Conservation (phyloP, 2,329 filamentous ascomycete genomes). For the Phaeosphaeria sp. region DNA sequence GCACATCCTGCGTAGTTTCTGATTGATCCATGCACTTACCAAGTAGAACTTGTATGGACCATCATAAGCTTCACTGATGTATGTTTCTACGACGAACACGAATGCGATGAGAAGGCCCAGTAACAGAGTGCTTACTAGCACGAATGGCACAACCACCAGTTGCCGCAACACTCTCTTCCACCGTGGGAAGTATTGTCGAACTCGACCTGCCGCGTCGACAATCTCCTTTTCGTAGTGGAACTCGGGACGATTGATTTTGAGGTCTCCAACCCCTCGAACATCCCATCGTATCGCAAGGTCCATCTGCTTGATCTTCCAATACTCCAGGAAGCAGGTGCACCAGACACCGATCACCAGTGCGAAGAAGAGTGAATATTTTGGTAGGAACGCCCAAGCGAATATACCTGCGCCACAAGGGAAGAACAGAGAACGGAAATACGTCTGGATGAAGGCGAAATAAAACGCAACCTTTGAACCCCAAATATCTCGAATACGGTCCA, state of each 20-base stretch:
- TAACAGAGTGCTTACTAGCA: conserved; percentile 33
- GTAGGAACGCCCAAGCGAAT: conserved; percentile 38
- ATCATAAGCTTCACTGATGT: conserved; percentile 42
- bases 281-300: conserved; percentile 44
- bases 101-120: conserved; percentile 35
- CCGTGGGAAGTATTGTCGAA: conserved; percentile 34
- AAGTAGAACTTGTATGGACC: conserved; percentile 38
- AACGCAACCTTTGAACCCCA: conserved; percentile 72
- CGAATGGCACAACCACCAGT: conserved; percentile 39
- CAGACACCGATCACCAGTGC: conserved; percentile 40
- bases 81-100: conserved; percentile 41
- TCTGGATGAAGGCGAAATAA: conserved; percentile 46
- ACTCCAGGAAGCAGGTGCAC: conserved; percentile 45
- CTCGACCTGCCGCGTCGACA: conserved; percentile 33
- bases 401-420: conserved; percentile 40
- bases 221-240: conserved; percentile 33
- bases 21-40: background rate
- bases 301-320: conserved; percentile 43
- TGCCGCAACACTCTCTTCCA: conserved; percentile 40
- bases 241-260: conserved; percentile 40
- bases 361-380: conserved; percentile 40
- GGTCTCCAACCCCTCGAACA: conserved; percentile 36
- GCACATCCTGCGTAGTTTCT: conserved; percentile 29
- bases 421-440: conserved; percentile 38
- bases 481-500: conserved; percentile 76